These are phyloP conservation scores for Mycena haematopus DNA, from an alignment of 768 basidiomycete species.

Conservation along the genomic window DNA sequence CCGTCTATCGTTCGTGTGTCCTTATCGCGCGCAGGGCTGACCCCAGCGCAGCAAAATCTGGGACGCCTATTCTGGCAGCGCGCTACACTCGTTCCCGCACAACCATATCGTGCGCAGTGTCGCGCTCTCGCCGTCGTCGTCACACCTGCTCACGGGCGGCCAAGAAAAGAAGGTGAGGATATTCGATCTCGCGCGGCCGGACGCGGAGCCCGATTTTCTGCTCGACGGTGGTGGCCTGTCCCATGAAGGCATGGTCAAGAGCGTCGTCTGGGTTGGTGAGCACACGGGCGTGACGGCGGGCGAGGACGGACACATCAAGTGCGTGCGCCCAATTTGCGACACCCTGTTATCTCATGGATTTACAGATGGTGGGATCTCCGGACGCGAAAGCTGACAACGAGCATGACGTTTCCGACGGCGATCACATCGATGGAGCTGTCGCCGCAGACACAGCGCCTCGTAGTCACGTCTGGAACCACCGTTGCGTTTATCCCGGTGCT, in stretches of 20 bases:
- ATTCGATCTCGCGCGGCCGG: conserved; percentile 87
- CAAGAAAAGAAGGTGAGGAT: conserved; percentile 98
- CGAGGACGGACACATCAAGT: conserved; percentile 94
- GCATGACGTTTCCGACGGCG: conserved; percentile 74
- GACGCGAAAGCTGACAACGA: conserved; percentile 73
- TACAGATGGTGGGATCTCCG: conserved; percentile 96
- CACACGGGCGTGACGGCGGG: conserved; percentile 88
- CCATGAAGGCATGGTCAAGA: conserved; percentile 91
- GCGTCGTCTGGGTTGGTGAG: conserved; percentile 92
- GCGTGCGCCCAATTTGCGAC: conserved; percentile 30
- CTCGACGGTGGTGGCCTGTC: conserved; percentile 59
- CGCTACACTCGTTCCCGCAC: conserved; percentile 95
- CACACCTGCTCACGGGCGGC: conserved; percentile 86
- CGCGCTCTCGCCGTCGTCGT: conserved; percentile 75
- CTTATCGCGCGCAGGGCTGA: conserved; percentile 23
- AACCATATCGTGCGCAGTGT: conserved; percentile 98
- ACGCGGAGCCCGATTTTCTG: conserved; percentile 86
- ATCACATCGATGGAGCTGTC: conserved; percentile 97
- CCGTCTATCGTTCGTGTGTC: conserved; percentile 16
- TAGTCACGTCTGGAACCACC: conserved; percentile 90
- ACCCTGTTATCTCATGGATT: conserved; percentile 23
- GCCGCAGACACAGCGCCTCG: conserved; percentile 77
- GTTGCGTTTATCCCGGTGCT: conserved; percentile 89
- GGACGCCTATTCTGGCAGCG: conserved; percentile 91
- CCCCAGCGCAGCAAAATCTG: conserved; percentile 79